Conservation (phyloP, 108 stramenopile species). For the Fistulifera solaris region DNA sequence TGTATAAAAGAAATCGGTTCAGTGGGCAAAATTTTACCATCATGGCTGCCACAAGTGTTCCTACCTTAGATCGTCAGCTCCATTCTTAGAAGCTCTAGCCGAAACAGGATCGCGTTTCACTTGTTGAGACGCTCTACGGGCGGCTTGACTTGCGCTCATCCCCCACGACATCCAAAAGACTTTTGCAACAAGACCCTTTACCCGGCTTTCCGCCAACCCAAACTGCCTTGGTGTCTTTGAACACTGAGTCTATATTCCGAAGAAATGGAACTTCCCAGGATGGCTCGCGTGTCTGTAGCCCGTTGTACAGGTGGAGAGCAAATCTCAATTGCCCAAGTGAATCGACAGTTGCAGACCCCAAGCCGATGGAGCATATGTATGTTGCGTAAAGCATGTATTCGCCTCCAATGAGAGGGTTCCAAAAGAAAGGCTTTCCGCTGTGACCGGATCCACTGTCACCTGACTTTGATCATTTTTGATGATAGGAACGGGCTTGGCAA, state of each 20-base stretch:
- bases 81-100: neutral
- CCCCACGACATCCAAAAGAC: constrained; percentile 8
- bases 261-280: neutral
- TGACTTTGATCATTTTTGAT: no score
- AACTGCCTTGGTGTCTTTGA: constrained; percentile 1
- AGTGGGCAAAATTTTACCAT: no score
- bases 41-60: neutral
- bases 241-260: neutral
- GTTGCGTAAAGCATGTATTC: neutral
- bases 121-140: no score
- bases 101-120: no score
- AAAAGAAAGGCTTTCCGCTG: neutral
- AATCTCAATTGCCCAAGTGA: neutral
- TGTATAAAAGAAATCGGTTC: no score
- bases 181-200: neutral
- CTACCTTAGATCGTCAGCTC: neutral
- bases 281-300: neutral
- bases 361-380: neutral
- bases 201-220: constrained; percentile 3
- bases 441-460: no score
- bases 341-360: constrained; percentile 5
- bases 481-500: neutral
- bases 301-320: constrained; percentile 6
- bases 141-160: neutral
- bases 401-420: constrained; percentile 9